Evolutionary conservation across 306 rosid genomes (phyloP), one percentile per base, ranked within the genome.

Genomic region (Begonia peltatifolia): DNA sequence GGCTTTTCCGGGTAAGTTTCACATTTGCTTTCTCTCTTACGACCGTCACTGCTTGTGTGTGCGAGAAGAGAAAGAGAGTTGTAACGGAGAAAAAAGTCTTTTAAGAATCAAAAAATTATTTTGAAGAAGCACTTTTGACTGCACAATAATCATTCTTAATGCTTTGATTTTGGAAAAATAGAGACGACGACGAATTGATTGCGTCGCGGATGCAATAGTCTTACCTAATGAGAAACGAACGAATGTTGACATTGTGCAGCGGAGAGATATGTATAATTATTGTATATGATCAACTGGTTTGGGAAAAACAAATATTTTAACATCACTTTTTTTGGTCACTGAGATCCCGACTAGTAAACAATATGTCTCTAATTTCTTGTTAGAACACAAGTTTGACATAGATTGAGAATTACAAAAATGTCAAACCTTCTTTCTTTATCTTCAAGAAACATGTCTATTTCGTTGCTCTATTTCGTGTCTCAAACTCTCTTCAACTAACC

Each of bases 221-320:
- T 51, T 55, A 70, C 75, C 75, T 64, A 70, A 70, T 50, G 47
- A 56, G 53, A 50, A 64, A 70, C 70, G 54, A 70, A 49, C 3
- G 55, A 55, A 38, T 38, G n/a, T 64, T 59, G 66, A 59, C 63
- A 57, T 63, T 55, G 7, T 54, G 41, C 5, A 20, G 57, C 17
- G 23, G 50, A 36, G 10, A 46, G 9, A 52, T 9, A 49, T 35
- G 13, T 14, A 22, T 49, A 46, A 65, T 65, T 69, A 65, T 65
- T 69, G 18, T 17, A 17, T 0, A 17, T 17, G 18, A 17, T 17
- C 18, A 17, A 17, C 1, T 17, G 18, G 30, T 48, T 63, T 69
- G 42, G 38, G 47, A 13, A 47, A 4, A 7, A 42, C 52, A 30
- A 62, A n/a, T 56, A 56, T 14, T 57, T 46, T 52, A 50, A 17